Evolutionary conservation across 2,329 filamentous ascomycete genomes (phyloP).

Genomic region (Bipolaris oryzae): DNA sequence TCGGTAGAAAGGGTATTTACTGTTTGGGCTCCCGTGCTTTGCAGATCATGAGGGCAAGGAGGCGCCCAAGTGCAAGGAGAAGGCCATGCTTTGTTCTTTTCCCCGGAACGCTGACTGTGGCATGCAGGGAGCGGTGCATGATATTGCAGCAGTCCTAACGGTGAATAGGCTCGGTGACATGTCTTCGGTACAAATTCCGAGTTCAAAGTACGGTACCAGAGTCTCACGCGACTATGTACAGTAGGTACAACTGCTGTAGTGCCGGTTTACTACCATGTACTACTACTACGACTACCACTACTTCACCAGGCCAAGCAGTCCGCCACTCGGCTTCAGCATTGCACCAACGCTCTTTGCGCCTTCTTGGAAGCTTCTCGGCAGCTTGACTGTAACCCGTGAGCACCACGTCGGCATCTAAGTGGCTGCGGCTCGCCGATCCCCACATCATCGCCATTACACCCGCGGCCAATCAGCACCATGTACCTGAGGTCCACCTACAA

Average conservation of each 20-base stretch:
- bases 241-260: too few species aligned
- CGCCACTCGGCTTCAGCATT: conserved; percentile 1
- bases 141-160: conserved; percentile 1
- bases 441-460: conserved; percentile 35
- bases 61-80: not conserved
- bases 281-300: not conserved
- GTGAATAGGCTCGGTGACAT: too few species aligned
- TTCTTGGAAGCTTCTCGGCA: conserved; percentile 11
- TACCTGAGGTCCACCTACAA: conserved; percentile 36
- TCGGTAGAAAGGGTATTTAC: conserved; percentile 4
- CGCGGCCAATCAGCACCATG: conserved; percentile 36
- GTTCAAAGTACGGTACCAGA: not conserved
- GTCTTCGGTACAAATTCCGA: not conserved
- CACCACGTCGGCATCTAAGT: conserved; percentile 20
- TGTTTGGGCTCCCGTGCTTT: not conserved
- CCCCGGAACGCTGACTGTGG: not conserved
- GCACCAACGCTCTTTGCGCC: conserved; percentile 2
- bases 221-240: not conserved
- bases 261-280: too few species aligned
- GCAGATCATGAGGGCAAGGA: conserved; percentile 4
- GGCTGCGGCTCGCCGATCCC: conserved; percentile 33
- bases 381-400: conserved; percentile 5
- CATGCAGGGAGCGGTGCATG: conserved; percentile 3
- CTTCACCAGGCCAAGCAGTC: not conserved
- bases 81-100: not conserved